These are phyloP conservation scores for Parasitella parasitica DNA, from an alignment of 371 early-diverging fungal species.

Conservation along the genomic window DNA sequence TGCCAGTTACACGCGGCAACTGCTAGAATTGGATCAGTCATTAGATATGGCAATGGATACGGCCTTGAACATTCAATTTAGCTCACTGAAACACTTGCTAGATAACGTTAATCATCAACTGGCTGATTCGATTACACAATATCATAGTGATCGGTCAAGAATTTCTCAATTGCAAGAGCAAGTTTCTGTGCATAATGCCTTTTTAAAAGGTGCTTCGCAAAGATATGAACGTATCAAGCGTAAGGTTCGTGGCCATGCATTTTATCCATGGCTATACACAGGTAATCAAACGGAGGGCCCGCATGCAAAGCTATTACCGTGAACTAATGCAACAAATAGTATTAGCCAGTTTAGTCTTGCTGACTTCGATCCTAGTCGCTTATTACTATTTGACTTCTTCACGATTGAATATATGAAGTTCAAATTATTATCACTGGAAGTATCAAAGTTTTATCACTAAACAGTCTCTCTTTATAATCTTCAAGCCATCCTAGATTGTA, in stretches of 20 bases:
- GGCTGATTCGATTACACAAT: not conserved
- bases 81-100: not conserved
- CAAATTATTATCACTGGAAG: too few species aligned
- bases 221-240: slow-evolving; percentile 1
- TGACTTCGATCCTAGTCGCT: not conserved
- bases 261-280: slow-evolving; percentile 7
- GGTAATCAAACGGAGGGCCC: too few species aligned
- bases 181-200: not conserved
- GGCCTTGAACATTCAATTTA: not conserved
- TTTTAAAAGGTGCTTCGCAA: slow-evolving; percentile 2
- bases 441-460: too few species aligned
- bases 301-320: too few species aligned
- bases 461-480: too few species aligned
- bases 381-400: too few species aligned
- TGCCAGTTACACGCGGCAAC: not conserved
- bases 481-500: too few species aligned
- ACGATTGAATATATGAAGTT: too few species aligned
- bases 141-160: not conserved
- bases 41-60: not conserved
- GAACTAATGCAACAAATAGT: too few species aligned
- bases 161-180: not conserved
- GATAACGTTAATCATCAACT: slow-evolving; percentile 2
- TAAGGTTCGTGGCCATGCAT: not conserved
- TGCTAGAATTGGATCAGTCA: not conserved
- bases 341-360: not conserved